phyloP scores from a whole-genome alignment of 148 eudicot genomes.

The Fagopyrum tataricum region DNA sequence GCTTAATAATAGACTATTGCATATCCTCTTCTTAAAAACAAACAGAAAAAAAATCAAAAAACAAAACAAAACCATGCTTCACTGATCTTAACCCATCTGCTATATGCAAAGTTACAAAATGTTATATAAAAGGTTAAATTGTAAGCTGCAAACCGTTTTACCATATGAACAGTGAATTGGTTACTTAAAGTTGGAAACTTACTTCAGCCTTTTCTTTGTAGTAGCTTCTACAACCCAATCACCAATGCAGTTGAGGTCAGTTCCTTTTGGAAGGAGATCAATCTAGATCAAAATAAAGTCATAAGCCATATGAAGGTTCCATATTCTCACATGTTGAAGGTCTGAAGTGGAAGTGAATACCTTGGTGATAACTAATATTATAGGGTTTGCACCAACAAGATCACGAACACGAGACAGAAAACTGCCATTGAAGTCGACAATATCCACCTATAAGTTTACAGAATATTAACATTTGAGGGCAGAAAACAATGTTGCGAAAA shows the following conservation, averaged over 20 bases:
- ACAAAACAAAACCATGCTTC: background rate
- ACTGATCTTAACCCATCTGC: background rate
- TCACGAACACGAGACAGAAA: conserved; percentile 91
- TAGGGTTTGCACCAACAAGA: conserved; percentile 93
- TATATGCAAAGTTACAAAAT: background rate
- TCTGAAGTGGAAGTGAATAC: conserved; percentile 24
- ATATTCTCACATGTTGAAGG: background rate
- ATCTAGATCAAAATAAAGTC: conserved; percentile 34
- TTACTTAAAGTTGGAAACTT: conserved; percentile 25
- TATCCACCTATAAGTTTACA: conserved; percentile 58
- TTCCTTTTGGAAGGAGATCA: conserved; percentile 98
- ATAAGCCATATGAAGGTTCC: background rate
- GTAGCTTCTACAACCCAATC: conserved; percentile 98
- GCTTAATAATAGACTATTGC: background rate
- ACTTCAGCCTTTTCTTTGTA: conserved; percentile 81
- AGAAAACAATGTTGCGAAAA: background rate
- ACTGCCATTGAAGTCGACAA: conserved; percentile 95
- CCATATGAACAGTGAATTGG: background rate
- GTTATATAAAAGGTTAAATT: background rate
- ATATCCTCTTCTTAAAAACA: background rate
- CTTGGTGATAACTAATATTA: conserved; percentile 90
- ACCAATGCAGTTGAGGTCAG: conserved; percentile 81
- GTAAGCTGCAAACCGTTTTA: background rate
- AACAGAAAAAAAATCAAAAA: background rate
- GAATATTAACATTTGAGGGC: conserved; percentile 8